Base-by-base conservation (phyloP, 2,329 filamentous ascomycete species). In the Talaromyces sp. region DNA sequence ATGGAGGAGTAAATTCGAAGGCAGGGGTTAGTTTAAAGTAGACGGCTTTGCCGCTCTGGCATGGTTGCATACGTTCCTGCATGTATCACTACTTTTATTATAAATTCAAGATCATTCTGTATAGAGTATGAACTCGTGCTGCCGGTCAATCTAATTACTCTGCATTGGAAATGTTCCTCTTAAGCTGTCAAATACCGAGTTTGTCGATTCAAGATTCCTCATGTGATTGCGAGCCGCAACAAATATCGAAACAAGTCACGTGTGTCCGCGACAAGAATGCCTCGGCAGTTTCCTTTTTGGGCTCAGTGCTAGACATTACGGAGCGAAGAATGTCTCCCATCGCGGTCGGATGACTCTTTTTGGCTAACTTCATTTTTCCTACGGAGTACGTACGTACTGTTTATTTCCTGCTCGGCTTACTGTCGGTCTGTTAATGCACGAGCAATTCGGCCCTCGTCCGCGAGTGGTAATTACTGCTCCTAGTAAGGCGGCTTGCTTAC, bases 1-100 rank as follows among this genome's bases (percentile, higher is more conserved):
- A 77, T 75, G 54, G 75, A 76, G 35, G 73, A 76, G 67, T 67
- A 69, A 25, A 66, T 66, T 37, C 1, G 54, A 54, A 31, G 63
- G 45, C 50, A 39, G n/a, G 49, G 25, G 13, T 33, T 37, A 7
- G 8, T 57, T 27, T 47, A 45, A 43, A 31, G 39, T 59, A 59
- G 54, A 63, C 45, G 15, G 19, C 47, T 37, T 56, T 31, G 52
- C 62, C 25, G 54, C 39, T 31, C 11, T 61, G 41, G 39, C 22
- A 19, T 27, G 60, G 61, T 57, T 52, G 59, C 64, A 66, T 62
- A 47, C 52, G 52, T 43, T 50, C 31, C 52, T 62, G 59, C 59
- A 66, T 66, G 64, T 66, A 66, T 62, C 64, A 66, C 50, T 66
- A 66, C 33, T 61, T 57, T 54, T 63, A 56, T 25, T 39, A 56